Evolutionary conservation across 1,139 yeast species (phyloP), one percentile per base, ranked within the genome.

Genomic region (Yamadazyma triangularis): DNA sequence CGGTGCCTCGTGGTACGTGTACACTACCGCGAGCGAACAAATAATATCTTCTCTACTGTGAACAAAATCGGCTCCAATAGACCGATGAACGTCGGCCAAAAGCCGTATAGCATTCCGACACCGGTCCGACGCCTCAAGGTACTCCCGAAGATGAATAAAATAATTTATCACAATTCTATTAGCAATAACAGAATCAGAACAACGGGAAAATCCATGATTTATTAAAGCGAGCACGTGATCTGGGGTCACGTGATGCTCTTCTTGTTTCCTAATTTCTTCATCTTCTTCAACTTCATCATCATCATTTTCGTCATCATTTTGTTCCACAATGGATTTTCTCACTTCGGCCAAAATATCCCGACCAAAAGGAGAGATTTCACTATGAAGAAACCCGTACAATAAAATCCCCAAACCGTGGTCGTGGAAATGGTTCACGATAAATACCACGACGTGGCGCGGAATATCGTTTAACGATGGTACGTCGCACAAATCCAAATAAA

Each of bases 1-100:
- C 4, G 97, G 98, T 0, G 96, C 85, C 51, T 89, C 95, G 50
- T 79, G 73, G 48, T 84, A 82, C 0, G 95, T 86, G 48, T 87
- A 85, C 1, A 84, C 73, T 2, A 80, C 73, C 1, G 94, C 97
- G 33, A 86, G 64, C 12, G 76, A 67, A 29, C 88, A 70, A 15
- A 82, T 64, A 15, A 86, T 59, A 33, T 79, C 83, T 33, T 70
- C 71, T 41, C 71, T 74, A 1, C 88, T 66, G 38, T 77, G 60
- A 2, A 52, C 50, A 28, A 84, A 64, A 13, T 58, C 51, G 6
- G 68, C 56, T 0, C 80, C 79, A 3, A 73, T 58, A 10, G 60
- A 55, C 30, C 73, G 56, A 21, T 69, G 69, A 10, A 69, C 45
- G 15, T 65, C 68, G 0, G 81, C 76, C 14, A 83, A 59, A 4